Conservation (phyloP, 257 asterid genomes). For the Craterostigma plantagineum region DNA sequence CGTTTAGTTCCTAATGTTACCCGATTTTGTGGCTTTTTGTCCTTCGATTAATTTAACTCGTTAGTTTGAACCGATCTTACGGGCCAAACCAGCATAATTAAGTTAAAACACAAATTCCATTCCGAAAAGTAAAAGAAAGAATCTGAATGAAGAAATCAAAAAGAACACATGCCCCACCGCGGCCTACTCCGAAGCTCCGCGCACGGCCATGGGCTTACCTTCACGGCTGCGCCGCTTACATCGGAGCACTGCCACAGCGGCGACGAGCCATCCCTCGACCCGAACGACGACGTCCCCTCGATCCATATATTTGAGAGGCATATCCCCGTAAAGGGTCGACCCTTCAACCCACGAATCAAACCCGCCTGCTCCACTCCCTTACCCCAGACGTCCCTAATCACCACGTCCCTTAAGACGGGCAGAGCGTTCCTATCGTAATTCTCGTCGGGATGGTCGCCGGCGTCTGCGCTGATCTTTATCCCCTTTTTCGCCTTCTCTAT, state of each 20-base stretch:
- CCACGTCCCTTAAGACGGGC: slow-evolving; percentile 43
- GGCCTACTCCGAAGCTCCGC: slow-evolving; percentile 33
- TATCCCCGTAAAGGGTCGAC: slow-evolving; percentile 62
- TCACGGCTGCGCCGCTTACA: slow-evolving; percentile 62
- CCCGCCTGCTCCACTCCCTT: slow-evolving; percentile 64
- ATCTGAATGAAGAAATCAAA: slow-evolving; percentile 1
- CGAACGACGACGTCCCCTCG: slow-evolving; percentile 21
- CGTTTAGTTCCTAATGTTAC: too few relatives aligned
- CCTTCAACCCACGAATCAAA: slow-evolving; percentile 39
- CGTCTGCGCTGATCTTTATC: slow-evolving; percentile 63
- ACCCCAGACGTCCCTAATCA: slow-evolving; percentile 69
- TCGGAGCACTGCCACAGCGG: slow-evolving; percentile 64
- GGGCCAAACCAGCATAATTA: too few relatives aligned
- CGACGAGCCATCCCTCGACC: slow-evolving; percentile 21
- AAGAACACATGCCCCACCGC: slow-evolving; percentile 37
- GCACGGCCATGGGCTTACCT: slow-evolving; percentile 90
- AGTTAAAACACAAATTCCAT: too few relatives aligned
- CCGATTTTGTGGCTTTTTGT: too few relatives aligned
- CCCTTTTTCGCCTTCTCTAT: slow-evolving; percentile 64
- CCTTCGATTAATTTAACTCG: too few relatives aligned
- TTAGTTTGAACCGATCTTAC: too few relatives aligned
- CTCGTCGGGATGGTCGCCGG: slow-evolving; percentile 77
- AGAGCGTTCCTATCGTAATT: slow-evolving; percentile 46
- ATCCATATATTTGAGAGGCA: slow-evolving; percentile 68
- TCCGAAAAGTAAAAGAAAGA: too few relatives aligned